A percentile compares a stretch with the other conserved stretches of the same genome.
These are phyloP conservation scores for Solanum infundibuliforme DNA, from an alignment of 257 asterid species.

Conservation along the genomic window DNA sequence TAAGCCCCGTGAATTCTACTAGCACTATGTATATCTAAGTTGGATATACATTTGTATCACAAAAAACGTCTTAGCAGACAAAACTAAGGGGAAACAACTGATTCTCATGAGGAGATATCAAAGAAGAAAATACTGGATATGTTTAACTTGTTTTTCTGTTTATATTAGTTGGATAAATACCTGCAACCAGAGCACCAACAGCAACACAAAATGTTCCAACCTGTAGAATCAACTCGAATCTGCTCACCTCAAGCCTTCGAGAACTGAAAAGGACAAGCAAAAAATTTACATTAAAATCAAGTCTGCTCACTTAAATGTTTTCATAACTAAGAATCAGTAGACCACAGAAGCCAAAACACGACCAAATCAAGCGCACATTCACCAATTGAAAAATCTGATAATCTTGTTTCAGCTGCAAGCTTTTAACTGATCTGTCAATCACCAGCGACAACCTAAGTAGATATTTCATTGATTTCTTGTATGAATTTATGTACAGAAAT, in stretches of 20 bases:
- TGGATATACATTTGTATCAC: neutral
- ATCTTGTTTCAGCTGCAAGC: neutral
- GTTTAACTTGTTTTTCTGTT: neutral
- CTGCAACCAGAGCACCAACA: slow-evolving; percentile 88
- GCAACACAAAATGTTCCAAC: slow-evolving; percentile 87
- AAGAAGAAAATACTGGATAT: neutral
- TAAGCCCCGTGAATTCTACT: neutral
- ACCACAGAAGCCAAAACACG: neutral
- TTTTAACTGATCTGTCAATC: neutral
- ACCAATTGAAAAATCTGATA: neutral
- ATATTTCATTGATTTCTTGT: neutral
- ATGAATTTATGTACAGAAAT: neutral
- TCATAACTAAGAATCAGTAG: neutral
- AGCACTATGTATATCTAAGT: neutral
- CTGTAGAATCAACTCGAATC: slow-evolving; percentile 95
- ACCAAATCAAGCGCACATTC: neutral
- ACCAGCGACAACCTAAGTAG: neutral
- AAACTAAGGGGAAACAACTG: neutral
- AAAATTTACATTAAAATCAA: neutral
- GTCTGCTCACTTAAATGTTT: neutral
- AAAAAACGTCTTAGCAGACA: neutral
- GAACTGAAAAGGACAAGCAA: slow-evolving; percentile 46
- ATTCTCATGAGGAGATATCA: neutral
- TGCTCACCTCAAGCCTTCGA: slow-evolving; percentile 95
- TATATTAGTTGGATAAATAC: slow-evolving; percentile 21